Percentiles rank a stretch among this genome's conserved stretches.
Evolutionary conservation across 2,329 filamentous ascomycete genomes (phyloP).

Genomic region (Neospermospora avenae): DNA sequence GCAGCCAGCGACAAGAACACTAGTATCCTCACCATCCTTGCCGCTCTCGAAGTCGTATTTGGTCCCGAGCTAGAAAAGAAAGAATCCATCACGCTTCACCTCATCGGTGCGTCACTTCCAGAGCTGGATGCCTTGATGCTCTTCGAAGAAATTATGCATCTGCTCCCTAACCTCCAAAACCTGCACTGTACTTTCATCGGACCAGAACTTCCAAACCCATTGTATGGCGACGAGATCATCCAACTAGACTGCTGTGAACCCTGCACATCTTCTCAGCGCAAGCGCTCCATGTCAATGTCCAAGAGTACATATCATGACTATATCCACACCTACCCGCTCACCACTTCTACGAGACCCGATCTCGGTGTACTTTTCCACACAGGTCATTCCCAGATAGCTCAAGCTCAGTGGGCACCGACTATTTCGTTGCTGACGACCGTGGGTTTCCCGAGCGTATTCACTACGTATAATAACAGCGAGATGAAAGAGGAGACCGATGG

Average conservation of each 20-base stretch:
- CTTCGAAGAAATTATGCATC: slow-evolving; percentile 23
- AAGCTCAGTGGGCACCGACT: slow-evolving; percentile 14
- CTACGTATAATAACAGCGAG: slow-evolving; percentile 20
- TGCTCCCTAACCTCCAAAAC: slow-evolving; percentile 12
- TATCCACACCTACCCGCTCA: neutral
- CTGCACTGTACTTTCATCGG: slow-evolving; percentile 15
- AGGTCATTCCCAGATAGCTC: slow-evolving; percentile 14
- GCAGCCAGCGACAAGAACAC: slow-evolving; percentile 13
- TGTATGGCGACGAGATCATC: neutral
- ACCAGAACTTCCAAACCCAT: slow-evolving; percentile 6
- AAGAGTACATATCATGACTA: slow-evolving; percentile 20
- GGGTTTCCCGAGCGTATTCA: slow-evolving; percentile 19
- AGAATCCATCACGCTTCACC: slow-evolving; percentile 14
- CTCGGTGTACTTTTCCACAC: slow-evolving; percentile 22
- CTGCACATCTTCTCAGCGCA: slow-evolving; percentile 8
- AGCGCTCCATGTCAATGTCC: slow-evolving; percentile 9
- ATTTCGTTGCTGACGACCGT: slow-evolving; percentile 12
- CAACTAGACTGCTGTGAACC: slow-evolving; percentile 15
- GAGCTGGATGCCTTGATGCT: slow-evolving; percentile 16
- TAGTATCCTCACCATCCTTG: slow-evolving; percentile 21
- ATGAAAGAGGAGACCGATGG: slow-evolving; percentile 17
- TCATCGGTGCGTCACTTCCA: slow-evolving; percentile 18
- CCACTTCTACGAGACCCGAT: slow-evolving; percentile 13
- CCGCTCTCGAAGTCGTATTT: slow-evolving; percentile 17
- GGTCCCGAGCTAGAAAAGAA: slow-evolving; percentile 6